A percentile compares a stretch with the other conserved stretches of the same genome.
phyloP scores from a whole-genome alignment of 2,329 filamentous ascomycete genomes.

The Diplocarpon mali region DNA sequence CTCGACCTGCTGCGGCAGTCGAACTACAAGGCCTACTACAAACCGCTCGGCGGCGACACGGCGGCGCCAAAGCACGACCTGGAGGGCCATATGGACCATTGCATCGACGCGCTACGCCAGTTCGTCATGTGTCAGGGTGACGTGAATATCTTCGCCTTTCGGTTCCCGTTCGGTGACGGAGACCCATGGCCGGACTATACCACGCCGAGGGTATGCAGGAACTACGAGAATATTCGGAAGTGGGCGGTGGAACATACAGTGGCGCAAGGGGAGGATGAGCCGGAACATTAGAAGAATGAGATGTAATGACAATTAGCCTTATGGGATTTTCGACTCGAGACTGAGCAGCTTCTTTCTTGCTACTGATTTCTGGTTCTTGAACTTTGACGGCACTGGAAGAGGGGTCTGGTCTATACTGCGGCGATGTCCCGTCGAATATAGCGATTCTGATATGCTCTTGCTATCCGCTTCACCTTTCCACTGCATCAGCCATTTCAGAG shows the following conservation, averaged over 20 bases:
- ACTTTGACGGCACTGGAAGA: too few relatives aligned
- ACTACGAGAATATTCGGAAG: conserved; percentile 4
- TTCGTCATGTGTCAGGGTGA: conserved; percentile 7
- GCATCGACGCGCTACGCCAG: conserved; percentile 7
- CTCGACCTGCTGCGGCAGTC: conserved; percentile 2
- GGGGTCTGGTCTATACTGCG: too few relatives aligned
- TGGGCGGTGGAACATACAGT: conserved; percentile 6
- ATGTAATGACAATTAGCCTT: too few relatives aligned
- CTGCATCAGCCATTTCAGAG: too few relatives aligned
- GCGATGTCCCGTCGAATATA: too few relatives aligned
- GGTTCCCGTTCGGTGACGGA: neutral
- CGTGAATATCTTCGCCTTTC: conserved; percentile 4
- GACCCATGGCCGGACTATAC: conserved; percentile 4
- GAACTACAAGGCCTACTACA: conserved; percentile 4
- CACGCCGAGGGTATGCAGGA: conserved; percentile 4
- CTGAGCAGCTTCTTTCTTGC: too few relatives aligned
- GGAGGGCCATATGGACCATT: conserved; percentile 4
- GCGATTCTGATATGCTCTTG: too few relatives aligned
- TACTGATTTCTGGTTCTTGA: too few relatives aligned
- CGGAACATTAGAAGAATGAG: neutral
- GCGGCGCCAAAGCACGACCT: conserved; percentile 2
- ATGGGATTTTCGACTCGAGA: too few relatives aligned
- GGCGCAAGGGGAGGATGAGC: conserved; percentile 1
- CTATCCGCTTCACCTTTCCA: too few relatives aligned
- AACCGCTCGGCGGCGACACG: neutral